Conservation (phyloP, 176 grass and related monocot genomes). For the Stipa capillata region DNA sequence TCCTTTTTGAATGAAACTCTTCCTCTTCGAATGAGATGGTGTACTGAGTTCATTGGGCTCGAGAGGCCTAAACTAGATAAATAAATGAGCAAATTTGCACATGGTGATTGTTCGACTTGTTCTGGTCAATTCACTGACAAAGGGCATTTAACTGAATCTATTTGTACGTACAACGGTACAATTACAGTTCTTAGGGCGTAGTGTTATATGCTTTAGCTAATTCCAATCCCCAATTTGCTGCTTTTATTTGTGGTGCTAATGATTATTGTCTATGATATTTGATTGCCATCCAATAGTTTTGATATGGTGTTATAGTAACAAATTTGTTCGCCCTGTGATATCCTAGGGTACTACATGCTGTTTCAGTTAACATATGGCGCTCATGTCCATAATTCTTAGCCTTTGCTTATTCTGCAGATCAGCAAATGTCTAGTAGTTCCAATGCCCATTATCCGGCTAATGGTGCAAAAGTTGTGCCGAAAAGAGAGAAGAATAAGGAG, state of each 20-base stretch:
- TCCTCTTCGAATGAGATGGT: background rate
- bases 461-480: constrained; percentile 25
- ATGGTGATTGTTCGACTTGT: background rate
- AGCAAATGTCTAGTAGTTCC: constrained; percentile 48
- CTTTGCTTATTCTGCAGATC: constrained; percentile 23
- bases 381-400: background rate
- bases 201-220: background rate
- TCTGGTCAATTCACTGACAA: background rate
- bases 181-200: background rate
- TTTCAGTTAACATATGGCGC: background rate
- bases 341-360: background rate
- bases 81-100: background rate
- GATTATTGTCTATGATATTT: background rate
- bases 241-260: background rate
- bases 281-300: background rate
- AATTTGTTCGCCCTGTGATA: background rate
- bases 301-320: background rate
- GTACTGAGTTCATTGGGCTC: background rate
- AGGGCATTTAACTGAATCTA: background rate
- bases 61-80: background rate
- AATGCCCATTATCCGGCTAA: constrained; percentile 23
- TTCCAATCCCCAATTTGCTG: background rate
- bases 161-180: background rate
- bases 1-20: constrained; percentile 4
- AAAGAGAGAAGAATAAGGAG: constrained; percentile 41